These are phyloP conservation scores for Penicillium sp. DNA, from an alignment of 2,329 filamentous ascomycete genomes.

Conservation along the genomic window DNA sequence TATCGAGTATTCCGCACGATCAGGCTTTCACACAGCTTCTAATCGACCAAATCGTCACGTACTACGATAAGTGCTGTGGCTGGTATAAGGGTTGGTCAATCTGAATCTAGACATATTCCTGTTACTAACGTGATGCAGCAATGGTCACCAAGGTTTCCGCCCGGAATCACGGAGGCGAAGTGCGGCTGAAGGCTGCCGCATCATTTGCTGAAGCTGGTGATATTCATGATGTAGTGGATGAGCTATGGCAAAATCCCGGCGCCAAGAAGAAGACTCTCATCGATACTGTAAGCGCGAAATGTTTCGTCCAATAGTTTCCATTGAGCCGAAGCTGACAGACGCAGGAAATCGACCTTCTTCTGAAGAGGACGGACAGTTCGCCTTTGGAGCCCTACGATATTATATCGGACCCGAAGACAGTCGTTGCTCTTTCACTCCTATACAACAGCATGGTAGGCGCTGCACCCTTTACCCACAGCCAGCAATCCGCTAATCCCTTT, in stretches of 20 bases:
- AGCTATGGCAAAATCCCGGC: constrained; percentile 60
- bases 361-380: constrained; percentile 56
- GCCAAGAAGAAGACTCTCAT: constrained; percentile 59
- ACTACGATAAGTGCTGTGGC: constrained; percentile 86
- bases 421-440: constrained; percentile 80
- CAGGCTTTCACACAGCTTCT: constrained; percentile 91
- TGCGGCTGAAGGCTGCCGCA: constrained; percentile 73
- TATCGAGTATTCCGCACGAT: constrained; percentile 92
- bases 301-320: not conserved
- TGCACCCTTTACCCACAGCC: not conserved
- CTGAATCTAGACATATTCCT: not conserved
- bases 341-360: constrained; percentile 56
- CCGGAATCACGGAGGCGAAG: constrained; percentile 49
- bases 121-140: constrained; percentile 28
- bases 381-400: constrained; percentile 76
- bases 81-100: constrained; percentile 72
- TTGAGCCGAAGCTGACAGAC: constrained; percentile 20
- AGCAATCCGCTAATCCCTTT: not conserved
- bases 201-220: constrained; percentile 68
- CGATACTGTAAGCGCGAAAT: constrained; percentile 51
- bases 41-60: constrained; percentile 87
- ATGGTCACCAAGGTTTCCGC: constrained; percentile 64
- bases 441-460: constrained; percentile 80
- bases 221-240: constrained; percentile 68
- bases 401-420: constrained; percentile 83